These are phyloP conservation scores for Albatrellus ellisii DNA, from an alignment of 768 basidiomycete genomes.

Conservation along the genomic window DNA sequence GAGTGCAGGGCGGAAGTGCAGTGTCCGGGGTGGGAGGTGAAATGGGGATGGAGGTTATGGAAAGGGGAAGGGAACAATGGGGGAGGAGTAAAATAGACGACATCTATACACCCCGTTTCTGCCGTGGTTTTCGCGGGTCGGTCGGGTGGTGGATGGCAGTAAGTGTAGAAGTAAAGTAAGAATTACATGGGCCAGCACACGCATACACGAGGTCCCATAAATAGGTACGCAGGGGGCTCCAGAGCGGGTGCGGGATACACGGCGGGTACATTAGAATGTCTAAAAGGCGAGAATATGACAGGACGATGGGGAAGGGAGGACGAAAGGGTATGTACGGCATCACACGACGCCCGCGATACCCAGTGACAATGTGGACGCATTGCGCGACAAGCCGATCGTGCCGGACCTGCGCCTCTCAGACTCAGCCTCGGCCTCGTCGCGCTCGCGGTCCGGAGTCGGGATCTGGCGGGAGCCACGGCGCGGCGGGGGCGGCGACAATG, in stretches of 20 bases:
- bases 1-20: too few relatives aligned
- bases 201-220: too few relatives aligned
- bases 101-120: too few relatives aligned
- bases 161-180: neutral
- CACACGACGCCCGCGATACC: slow-evolving; percentile 8
- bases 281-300: too few relatives aligned
- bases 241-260: neutral
- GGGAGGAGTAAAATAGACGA: too few relatives aligned
- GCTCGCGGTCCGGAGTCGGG: slow-evolving; percentile 11
- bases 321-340: neutral
- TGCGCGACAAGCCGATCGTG: slow-evolving; percentile 5
- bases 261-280: too few relatives aligned
- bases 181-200: neutral
- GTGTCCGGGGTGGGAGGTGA: too few relatives aligned
- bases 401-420: neutral
- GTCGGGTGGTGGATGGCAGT: too few relatives aligned
- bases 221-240: too few relatives aligned
- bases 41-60: too few relatives aligned
- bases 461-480: slow-evolving; percentile 43
- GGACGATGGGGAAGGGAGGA: neutral
- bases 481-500: slow-evolving; percentile 54
- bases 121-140: too few relatives aligned
- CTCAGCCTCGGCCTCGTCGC: neutral
- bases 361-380: slow-evolving; percentile 12
- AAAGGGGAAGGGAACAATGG: too few relatives aligned